Percentiles rank a stretch among this genome's conserved stretches.
phyloP scores from a whole-genome alignment of 2,329 filamentous ascomycete genomes.

The Apiospora malaysiana region DNA sequence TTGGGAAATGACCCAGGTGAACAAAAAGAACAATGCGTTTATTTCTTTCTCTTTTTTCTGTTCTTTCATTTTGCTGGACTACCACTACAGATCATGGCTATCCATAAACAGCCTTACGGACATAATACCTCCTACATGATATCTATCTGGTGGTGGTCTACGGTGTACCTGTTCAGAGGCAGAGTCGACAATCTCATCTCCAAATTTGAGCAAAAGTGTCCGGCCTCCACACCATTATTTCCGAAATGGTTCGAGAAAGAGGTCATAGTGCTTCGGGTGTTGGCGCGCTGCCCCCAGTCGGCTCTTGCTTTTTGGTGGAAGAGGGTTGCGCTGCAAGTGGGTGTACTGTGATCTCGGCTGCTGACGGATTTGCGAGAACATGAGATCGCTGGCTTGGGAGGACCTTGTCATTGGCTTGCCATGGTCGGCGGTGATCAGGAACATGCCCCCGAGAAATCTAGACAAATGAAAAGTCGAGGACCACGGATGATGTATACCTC shows the following conservation, averaged over 20 bases:
- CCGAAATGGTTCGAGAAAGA: slow-evolving; percentile 17
- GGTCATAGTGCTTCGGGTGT: slow-evolving; percentile 9
- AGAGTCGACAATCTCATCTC: slow-evolving; percentile 1
- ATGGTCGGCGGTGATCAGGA: neutral
- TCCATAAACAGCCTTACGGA: no score
- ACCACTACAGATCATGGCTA: no score
- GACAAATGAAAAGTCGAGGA: neutral
- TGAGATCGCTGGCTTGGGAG: neutral
- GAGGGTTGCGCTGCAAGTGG: slow-evolving; percentile 6
- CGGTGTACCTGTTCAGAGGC: neutral
- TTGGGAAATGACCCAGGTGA: neutral
- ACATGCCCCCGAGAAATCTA: neutral
- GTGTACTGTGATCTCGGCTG: slow-evolving; percentile 13
- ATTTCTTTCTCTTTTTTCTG: neutral
- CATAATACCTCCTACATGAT: no score
- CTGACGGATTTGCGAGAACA: slow-evolving; percentile 16
- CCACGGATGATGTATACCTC: no score
- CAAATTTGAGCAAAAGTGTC: neutral
- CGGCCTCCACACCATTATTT: slow-evolving; percentile 16
- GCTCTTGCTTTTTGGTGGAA: slow-evolving; percentile 2
- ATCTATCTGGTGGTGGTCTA: neutral
- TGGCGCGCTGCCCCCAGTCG: neutral
- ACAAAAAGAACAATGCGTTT: neutral
- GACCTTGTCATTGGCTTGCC: neutral
- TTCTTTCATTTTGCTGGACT: no score